Conservation (phyloP, 2,329 filamentous ascomycete species). For the Cyanodermella asteris region DNA sequence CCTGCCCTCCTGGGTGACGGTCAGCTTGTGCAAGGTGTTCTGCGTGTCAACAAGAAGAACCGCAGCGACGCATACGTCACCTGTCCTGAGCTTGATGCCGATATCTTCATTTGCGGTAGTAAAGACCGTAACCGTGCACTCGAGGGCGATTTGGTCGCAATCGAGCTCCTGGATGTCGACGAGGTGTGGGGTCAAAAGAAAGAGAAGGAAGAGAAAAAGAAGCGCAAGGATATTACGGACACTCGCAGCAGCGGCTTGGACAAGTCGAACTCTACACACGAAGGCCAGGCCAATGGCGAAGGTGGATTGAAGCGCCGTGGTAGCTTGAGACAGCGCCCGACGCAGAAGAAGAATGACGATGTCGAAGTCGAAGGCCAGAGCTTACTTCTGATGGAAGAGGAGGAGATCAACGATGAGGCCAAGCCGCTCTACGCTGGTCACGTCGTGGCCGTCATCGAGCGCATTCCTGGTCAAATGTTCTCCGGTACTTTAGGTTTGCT, state of each 20-base stretch:
- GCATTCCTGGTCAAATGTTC: slow-evolving; percentile 96
- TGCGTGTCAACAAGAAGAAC: slow-evolving; percentile 99
- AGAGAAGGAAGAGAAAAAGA: slow-evolving; percentile 99
- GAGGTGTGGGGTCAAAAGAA: slow-evolving; percentile 98
- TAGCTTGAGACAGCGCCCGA: slow-evolving; percentile 86
- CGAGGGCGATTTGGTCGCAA: slow-evolving; percentile 84
- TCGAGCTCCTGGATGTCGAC: slow-evolving; percentile 91
- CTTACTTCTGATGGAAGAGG: slow-evolving; percentile 85
- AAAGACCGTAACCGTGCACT: slow-evolving; percentile 95
- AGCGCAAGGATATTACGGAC: slow-evolving; percentile 95
- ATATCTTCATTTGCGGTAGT: slow-evolving; percentile 98
- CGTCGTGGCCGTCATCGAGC: slow-evolving; percentile 90
- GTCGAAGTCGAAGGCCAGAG: slow-evolving; percentile 97
- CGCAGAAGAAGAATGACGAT: slow-evolving; percentile 99
- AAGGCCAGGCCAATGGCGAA: slow-evolving; percentile 43
- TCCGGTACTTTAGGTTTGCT: slow-evolving; percentile 81
- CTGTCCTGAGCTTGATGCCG: slow-evolving; percentile 80
- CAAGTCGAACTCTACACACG: slow-evolving; percentile 39
- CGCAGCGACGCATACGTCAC: slow-evolving; percentile 95
- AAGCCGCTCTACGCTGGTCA: slow-evolving; percentile 95
- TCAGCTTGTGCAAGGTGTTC: slow-evolving; percentile 84
- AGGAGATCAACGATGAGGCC: slow-evolving; percentile 95
- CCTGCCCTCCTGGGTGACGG: slow-evolving; percentile 79
- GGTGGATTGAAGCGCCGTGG: slow-evolving; percentile 80
- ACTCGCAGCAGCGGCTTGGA: slow-evolving; percentile 58